Percentiles rank a stretch among this genome's conserved stretches.
These are phyloP conservation scores for Rehmannia glutinosa DNA, from an alignment of 257 asterid species.

Conservation along the genomic window DNA sequence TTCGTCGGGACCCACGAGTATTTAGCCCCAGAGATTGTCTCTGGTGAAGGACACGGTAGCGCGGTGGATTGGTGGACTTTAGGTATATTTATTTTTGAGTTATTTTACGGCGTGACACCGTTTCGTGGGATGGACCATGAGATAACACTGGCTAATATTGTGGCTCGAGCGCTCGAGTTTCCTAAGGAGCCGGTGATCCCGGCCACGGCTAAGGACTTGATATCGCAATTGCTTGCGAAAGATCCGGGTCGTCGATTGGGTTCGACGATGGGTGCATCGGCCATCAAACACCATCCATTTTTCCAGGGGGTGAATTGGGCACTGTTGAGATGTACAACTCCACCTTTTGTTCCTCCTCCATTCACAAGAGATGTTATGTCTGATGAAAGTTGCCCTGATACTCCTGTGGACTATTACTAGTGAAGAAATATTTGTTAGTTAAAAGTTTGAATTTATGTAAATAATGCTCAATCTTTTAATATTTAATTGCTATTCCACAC, in stretches of 20 bases:
- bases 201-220: slow-evolving; percentile 46
- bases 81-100: slow-evolving; percentile 64
- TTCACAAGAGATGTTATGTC: slow-evolving; percentile 18
- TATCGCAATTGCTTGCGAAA: slow-evolving; percentile 48
- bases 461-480: slow-evolving; percentile 6
- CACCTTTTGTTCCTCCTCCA: slow-evolving; percentile 33
- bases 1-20: slow-evolving; percentile 88
- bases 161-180: slow-evolving; percentile 53
- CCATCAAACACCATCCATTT: slow-evolving; percentile 62
- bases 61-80: slow-evolving; percentile 93
- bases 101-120: slow-evolving; percentile 61
- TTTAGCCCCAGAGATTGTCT: slow-evolving; percentile 77
- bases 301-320: slow-evolving; percentile 85
- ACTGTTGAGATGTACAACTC: slow-evolving; percentile 31
- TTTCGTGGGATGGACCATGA: slow-evolving; percentile 65
- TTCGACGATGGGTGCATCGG: slow-evolving; percentile 62
- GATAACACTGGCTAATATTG: slow-evolving; percentile 59
- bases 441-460: slow-evolving; percentile 12
- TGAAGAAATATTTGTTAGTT: background rate
- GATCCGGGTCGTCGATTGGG: slow-evolving; percentile 64
- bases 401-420: slow-evolving; percentile 40
- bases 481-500: background rate
- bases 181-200: slow-evolving; percentile 35
- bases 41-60: slow-evolving; percentile 85
- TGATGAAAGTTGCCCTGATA: slow-evolving; percentile 33